Evolutionary conservation across 257 asterid species (phyloP), one percentile per base, ranked within the genome.

Genomic region (Paulownia fortunei): DNA sequence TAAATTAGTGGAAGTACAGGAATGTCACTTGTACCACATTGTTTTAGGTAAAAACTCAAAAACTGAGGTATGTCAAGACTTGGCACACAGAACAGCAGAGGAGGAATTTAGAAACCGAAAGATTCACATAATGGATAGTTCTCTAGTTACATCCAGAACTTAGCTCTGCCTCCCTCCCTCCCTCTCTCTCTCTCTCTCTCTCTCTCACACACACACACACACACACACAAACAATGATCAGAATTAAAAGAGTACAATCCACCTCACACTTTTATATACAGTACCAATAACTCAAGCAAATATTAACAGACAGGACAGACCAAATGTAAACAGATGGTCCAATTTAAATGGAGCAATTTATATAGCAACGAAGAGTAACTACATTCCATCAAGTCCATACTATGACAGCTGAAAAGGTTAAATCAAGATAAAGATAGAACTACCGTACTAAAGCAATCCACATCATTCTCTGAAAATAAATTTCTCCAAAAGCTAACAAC

Each of bases 401-500:
- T 21, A 69, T 23, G 44, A 23, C 27, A 36, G 69, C 63, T 21
- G 36, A 55, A 15, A 60, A 56, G 42, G 47, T 32, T 30, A 58
- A 47, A 34, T 12, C 32, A 26, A 32, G 72, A 37, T 34, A 60
- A 76, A 52, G 32, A 54, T 27, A 54, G 54, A 60, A 39, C 44
- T 41, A 44, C 39, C 61, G 12, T 16, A 63, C 80, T 64, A 74
- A 69, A 59, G 77, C 42, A n/a, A 73, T 54, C 44, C 71, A 73
- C 67, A 69, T 54, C 58, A 49, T 21, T 37, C 52, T 74, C 61
- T 26, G 76, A 72, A 59, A 73, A 30, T 37, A 60, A 44, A 62
- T 7, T 21, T 44, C 21, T 52, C 30, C 62, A 18, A 36, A 59
- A 54, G 42, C 67, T 62, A 54, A 65, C n/a, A 37, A 26, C 42